Evolutionary conservation across 2,329 filamentous ascomycete species (phyloP).

Genomic region (Raffaelea arxii): DNA sequence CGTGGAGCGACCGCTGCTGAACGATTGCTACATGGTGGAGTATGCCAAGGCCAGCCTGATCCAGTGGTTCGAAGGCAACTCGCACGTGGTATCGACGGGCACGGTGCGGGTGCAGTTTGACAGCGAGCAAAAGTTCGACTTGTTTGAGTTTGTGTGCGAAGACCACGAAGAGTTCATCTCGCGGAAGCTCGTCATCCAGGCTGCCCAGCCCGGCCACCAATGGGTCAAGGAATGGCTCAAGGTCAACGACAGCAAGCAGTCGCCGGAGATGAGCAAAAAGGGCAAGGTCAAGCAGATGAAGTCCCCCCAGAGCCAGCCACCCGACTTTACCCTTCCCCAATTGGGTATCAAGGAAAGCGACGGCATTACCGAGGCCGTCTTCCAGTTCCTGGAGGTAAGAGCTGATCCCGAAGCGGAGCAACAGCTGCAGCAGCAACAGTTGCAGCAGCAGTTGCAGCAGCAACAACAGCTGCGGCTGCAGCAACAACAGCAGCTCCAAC

Average conservation of each 20-base stretch:
- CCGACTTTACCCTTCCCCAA: conserved; percentile 51
- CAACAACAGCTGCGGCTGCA: too few species aligned
- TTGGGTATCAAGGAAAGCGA: conserved; percentile 45
- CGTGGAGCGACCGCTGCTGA: conserved; percentile 44
- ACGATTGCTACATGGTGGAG: conserved; percentile 63
- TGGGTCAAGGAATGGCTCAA: conserved; percentile 59
- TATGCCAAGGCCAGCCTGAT: conserved; percentile 70
- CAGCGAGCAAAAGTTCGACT: conserved; percentile 66
- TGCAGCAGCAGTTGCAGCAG: too few species aligned
- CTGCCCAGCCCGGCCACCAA: conserved; percentile 50
- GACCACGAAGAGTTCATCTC: conserved; percentile 78
- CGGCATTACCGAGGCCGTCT: conserved; percentile 51
- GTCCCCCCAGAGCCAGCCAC: conserved; percentile 48
- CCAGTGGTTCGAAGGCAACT: conserved; percentile 79
- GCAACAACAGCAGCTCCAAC: too few species aligned
- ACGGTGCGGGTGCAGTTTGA: conserved; percentile 73
- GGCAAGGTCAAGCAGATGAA: conserved; percentile 48
- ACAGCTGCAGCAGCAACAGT: too few species aligned
- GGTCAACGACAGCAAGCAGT: conserved; percentile 50
- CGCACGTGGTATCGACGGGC: conserved; percentile 74
- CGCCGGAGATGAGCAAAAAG: conserved; percentile 61
- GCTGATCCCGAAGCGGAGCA: too few species aligned
- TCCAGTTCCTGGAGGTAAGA: conserved; percentile 56
- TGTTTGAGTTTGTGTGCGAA: conserved; percentile 70
- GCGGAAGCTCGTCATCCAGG: conserved; percentile 52